These are phyloP conservation scores for Rhododendron kiyosumense DNA, from an alignment of 148 eudicot genomes.

Conservation along the genomic window DNA sequence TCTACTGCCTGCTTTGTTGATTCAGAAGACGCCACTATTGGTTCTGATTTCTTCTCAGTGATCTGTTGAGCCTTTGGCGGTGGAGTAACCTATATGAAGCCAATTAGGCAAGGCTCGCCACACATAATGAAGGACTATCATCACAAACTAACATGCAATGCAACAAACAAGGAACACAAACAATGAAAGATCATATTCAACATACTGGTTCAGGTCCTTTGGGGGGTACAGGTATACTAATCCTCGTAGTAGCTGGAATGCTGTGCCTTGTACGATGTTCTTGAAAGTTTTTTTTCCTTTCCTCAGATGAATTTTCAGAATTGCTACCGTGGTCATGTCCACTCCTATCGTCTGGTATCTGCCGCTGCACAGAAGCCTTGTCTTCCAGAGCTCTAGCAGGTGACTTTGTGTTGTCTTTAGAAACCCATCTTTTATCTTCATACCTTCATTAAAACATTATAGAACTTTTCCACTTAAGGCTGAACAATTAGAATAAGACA, in stretches of 20 bases:
- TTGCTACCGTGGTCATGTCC: slow-evolving; percentile 39
- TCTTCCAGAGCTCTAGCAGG: slow-evolving; percentile 57
- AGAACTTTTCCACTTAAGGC: not conserved
- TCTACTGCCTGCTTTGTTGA: slow-evolving; percentile 42
- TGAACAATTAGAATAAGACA: not conserved
- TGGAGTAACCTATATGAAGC: slow-evolving; percentile 43
- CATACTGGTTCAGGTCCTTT: slow-evolving; percentile 69
- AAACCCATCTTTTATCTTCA: slow-evolving; percentile 95
- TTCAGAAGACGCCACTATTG: slow-evolving; percentile 40
- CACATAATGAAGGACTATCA: not conserved
- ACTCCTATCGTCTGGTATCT: slow-evolving; percentile 54
- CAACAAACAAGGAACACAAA: slow-evolving; percentile 3
- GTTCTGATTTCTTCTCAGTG: slow-evolving; percentile 43
- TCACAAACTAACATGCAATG: not conserved
- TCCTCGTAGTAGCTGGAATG: slow-evolving; percentile 38
- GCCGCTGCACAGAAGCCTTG: slow-evolving; percentile 46
- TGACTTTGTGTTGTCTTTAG: slow-evolving; percentile 55
- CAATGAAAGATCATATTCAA: slow-evolving; percentile 5
- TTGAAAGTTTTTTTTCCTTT: slow-evolving; percentile 49
- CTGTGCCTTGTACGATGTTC: slow-evolving; percentile 37
- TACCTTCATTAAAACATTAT: slow-evolving; percentile 40
- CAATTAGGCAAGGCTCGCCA: slow-evolving; percentile 8
- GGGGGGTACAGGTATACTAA: slow-evolving; percentile 76
- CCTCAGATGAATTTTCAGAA: slow-evolving; percentile 38
- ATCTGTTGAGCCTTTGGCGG: slow-evolving; percentile 43